Percentiles rank a stretch among this genome's conserved stretches.
These are phyloP conservation scores for Mycena latifolia DNA, from an alignment of 768 basidiomycete species.

Conservation along the genomic window DNA sequence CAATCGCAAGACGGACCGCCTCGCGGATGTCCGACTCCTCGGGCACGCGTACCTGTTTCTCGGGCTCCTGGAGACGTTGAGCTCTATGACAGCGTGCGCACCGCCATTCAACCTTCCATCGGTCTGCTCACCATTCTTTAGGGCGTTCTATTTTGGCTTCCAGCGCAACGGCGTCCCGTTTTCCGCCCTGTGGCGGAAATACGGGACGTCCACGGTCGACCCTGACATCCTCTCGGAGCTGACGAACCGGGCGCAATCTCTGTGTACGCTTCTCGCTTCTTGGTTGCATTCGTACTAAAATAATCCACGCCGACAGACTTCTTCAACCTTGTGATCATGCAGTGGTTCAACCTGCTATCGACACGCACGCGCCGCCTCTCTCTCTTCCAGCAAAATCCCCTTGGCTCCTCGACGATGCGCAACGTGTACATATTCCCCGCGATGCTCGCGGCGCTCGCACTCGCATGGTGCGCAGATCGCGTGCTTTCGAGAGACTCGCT, in stretches of 20 bases:
- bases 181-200: conserved; percentile 58
- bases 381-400: conserved; percentile 67
- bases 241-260: conserved; percentile 60
- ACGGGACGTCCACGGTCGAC: conserved; percentile 51
- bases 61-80: conserved; percentile 60
- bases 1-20: conserved; percentile 65
- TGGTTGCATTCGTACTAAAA: too few relatives aligned
- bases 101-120: neutral
- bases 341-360: conserved; percentile 70
- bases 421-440: conserved; percentile 62
- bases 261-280: conserved; percentile 45
- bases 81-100: conserved; percentile 62
- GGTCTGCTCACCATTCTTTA: conserved; percentile 6
- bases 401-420: conserved; percentile 36
- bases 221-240: conserved; percentile 54
- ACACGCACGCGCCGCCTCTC: conserved; percentile 67
- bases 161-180: conserved; percentile 62
- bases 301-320: too few relatives aligned
- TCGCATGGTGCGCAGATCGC: conserved; percentile 56
- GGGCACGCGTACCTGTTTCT: conserved; percentile 71
- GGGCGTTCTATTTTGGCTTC: conserved; percentile 56
- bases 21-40: conserved; percentile 66
- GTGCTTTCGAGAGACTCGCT: too few relatives aligned
- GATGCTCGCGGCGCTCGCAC: conserved; percentile 55
- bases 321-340: conserved; percentile 68